phyloP scores from a whole-genome alignment of 2,329 filamentous ascomycete species.

The Trichoderma oligosporum region DNA sequence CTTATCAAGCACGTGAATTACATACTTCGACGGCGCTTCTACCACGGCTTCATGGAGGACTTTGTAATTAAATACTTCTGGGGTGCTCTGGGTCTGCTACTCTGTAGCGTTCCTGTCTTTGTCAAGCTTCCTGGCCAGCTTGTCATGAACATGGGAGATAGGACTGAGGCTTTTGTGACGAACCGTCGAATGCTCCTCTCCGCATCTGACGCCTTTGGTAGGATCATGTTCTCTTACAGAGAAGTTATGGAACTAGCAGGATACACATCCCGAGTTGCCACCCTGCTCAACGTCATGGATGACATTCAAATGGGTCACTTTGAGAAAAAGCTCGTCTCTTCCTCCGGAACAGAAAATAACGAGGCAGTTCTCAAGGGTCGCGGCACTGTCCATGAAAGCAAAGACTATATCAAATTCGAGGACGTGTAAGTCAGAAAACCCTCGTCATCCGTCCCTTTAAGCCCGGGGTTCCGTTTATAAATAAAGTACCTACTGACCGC shows the following conservation, averaged over 20 bases:
- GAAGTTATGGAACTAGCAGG: slow-evolving; percentile 95
- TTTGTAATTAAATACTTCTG: slow-evolving; percentile 99
- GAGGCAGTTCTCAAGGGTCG: slow-evolving; percentile 77
- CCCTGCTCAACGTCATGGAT: slow-evolving; percentile 87
- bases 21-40: slow-evolving; percentile 83
- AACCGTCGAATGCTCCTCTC: slow-evolving; percentile 89
- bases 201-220: slow-evolving; percentile 91
- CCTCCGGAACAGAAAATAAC: slow-evolving; percentile 76
- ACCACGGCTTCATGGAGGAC: slow-evolving; percentile 99
- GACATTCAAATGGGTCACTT: slow-evolving; percentile 88
- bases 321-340: slow-evolving; percentile 93
- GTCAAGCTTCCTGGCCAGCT: slow-evolving; percentile 78
- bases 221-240: slow-evolving; percentile 97
- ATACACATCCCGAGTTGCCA: slow-evolving; percentile 88
- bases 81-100: slow-evolving; percentile 84
- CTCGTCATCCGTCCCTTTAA: neutral
- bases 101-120: slow-evolving; percentile 95
- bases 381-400: slow-evolving; percentile 76
- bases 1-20: slow-evolving; percentile 99
- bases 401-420: slow-evolving; percentile 72
- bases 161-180: slow-evolving; percentile 79
- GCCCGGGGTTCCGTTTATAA: no score
- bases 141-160: slow-evolving; percentile 64
- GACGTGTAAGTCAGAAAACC: slow-evolving; percentile 57
- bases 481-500: no score